Base-by-base conservation (phyloP, 2,329 filamentous ascomycete genomes). In the Neonectria faginata region DNA sequence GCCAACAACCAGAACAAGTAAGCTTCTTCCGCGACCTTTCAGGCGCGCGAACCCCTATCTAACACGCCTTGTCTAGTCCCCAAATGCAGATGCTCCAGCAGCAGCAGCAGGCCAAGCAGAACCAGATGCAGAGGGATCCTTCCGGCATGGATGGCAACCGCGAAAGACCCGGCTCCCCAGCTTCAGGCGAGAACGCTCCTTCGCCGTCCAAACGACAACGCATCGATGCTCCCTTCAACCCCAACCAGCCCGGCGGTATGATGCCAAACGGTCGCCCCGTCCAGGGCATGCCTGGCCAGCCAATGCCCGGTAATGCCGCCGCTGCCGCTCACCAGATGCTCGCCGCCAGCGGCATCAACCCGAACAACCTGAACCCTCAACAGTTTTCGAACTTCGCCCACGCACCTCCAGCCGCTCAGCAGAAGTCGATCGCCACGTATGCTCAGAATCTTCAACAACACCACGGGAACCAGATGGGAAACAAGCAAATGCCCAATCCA, bases 201-300 rank as follows among this genome's bases (percentile, higher is more conserved):
- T 98, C 95, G 33, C 95, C 95, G 2, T 95, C 92, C 67, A 98
- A 98, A 83, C 88, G 94, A 74, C 92, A 90, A 62, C 92, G 94
- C 62, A 87, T 97, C 65, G 89, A 91, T 74, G 85, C 85, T 36
- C 85, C 86, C 10, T 93, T 93, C 80, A 92, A 92, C 76, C 89
- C 90, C 67, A 90, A 89, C 75, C 91, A 90, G 73, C 81, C 82
- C 62, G 84, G 81, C 9, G 72, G 67, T 67, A 91, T 94, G 86
- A 91, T 91, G 81, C 88, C 89, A 60, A 93, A 92, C 79, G 91
- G 91, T 73, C 88, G 88, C 77, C 91, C 90, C 59, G 84, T 79
- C 70, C 89, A 90, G 77, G 90, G 85, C 76, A 92, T 95, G 85
- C 89, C 88, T 63, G 88, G 86, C 70, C 90, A 92, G 80, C 88